Conservation (phyloP, 2,329 filamentous ascomycete species). For the Pseudophaeomoniella oleicola region DNA sequence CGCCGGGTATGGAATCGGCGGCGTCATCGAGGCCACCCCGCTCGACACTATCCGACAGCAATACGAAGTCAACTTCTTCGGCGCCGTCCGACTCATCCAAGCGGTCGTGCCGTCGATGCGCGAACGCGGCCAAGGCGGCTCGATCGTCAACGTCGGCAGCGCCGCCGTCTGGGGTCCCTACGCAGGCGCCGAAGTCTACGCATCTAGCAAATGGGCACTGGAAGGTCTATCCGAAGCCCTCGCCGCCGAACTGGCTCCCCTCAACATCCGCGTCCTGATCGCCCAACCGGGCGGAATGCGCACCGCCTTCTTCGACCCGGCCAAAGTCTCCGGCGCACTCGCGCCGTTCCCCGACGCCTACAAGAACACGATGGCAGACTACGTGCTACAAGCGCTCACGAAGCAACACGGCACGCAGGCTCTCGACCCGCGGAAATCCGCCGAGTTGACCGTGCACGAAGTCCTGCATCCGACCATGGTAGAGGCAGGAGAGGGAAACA, state of each 20-base stretch:
- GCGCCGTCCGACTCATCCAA: constrained; percentile 8
- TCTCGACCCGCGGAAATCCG: constrained; percentile 13
- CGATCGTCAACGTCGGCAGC: constrained; percentile 13
- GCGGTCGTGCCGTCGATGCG: constrained; percentile 11
- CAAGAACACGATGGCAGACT: constrained; percentile 1
- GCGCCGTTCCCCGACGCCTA: constrained; percentile 5
- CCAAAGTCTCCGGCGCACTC: constrained; percentile 5
- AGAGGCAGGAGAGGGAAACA: constrained; percentile 17
- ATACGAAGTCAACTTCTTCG: constrained; percentile 12
- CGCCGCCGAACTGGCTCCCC: constrained; percentile 19
- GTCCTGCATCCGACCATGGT: constrained; percentile 24
- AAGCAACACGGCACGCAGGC: constrained; percentile 10
- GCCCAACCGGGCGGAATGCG: constrained; percentile 29
- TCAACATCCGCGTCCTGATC: constrained; percentile 23
- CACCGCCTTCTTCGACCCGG: constrained; percentile 23
- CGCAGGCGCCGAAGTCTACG: constrained; percentile 16
- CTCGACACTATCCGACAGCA: constrained; percentile 6
- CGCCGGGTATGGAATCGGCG: constrained; percentile 11
- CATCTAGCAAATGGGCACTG: constrained; percentile 24
- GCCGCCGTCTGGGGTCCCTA: constrained; percentile 11
- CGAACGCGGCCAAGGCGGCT: constrained; percentile 6
- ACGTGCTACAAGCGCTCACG: constrained; percentile 3
- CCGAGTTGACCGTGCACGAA: constrained; percentile 21
- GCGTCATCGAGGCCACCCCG: constrained; percentile 10
- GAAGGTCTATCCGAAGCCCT: constrained; percentile 25